phyloP scores from a whole-genome alignment of 371 early-diverging fungal genomes.

The Vavraia culicis region DNA sequence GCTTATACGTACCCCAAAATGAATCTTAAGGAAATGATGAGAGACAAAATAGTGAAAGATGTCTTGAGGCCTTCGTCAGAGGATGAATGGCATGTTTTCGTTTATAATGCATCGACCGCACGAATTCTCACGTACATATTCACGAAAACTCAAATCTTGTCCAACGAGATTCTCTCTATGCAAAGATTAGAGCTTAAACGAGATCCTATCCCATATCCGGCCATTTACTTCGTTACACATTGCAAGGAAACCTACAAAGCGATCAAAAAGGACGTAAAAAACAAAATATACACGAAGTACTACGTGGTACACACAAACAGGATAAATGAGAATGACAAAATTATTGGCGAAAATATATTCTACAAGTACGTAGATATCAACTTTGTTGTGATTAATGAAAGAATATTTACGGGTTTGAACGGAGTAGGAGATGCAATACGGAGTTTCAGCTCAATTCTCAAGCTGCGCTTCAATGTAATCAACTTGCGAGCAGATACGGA shows the following conservation, averaged over 20 bases:
- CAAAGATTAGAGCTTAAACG: slow-evolving; percentile 13
- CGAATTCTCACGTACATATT: slow-evolving; percentile 23
- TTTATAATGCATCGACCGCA: slow-evolving; percentile 27
- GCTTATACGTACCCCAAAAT: slow-evolving; percentile 11
- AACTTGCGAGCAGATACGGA: not conserved
- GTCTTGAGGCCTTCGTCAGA: slow-evolving; percentile 7
- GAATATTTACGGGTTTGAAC: slow-evolving; percentile 14
- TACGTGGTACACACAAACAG: not conserved
- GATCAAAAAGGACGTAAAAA: slow-evolving; percentile 25
- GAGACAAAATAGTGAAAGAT: slow-evolving; percentile 27
- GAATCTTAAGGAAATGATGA: slow-evolving; percentile 19
- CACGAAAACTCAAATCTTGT: slow-evolving; percentile 28
- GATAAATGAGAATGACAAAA: not conserved
- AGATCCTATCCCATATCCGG: slow-evolving; percentile 19
- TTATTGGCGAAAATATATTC: slow-evolving; percentile 13
- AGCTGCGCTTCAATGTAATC: not conserved
- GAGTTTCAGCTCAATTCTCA: not conserved
- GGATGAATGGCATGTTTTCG: slow-evolving; percentile 29
- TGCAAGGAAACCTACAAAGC: slow-evolving; percentile 4
- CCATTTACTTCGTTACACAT: slow-evolving; percentile 29
- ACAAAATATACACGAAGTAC: slow-evolving; percentile 17
- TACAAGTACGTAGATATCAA: slow-evolving; percentile 8
- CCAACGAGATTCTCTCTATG: slow-evolving; percentile 18
- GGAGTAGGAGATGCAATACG: not conserved
- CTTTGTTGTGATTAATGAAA: slow-evolving; percentile 17